These are phyloP conservation scores for Aurinia saxatilis DNA, from an alignment of 345 rosid genomes.

Conservation along the genomic window DNA sequence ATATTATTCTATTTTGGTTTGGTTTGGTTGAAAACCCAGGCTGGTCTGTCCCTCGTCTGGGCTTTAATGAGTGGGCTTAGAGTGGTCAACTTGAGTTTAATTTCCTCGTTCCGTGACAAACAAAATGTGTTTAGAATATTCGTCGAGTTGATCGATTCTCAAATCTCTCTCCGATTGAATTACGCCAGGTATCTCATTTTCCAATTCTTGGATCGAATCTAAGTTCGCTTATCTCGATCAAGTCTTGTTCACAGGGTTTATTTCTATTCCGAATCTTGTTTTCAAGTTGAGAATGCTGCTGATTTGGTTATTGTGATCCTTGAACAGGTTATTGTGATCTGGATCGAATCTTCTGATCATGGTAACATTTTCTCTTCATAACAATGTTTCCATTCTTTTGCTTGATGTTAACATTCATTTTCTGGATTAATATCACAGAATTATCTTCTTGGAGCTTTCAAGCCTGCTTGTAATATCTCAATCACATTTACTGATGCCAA, in stretches of 20 bases:
- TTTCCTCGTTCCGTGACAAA: neutral
- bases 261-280: neutral
- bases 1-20: too few relatives aligned
- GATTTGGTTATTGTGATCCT: neutral
- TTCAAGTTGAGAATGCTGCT: constrained; percentile 7
- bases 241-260: too few relatives aligned
- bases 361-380: constrained; percentile 14
- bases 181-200: neutral
- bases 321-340: constrained; percentile 10
- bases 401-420: neutral
- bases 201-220: neutral
- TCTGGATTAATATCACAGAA: constrained; percentile 37
- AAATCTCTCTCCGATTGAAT: neutral
- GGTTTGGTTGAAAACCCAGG: too few relatives aligned
- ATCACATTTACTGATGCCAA: constrained; percentile 73
- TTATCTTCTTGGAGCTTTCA: constrained; percentile 93
- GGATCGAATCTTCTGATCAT: constrained; percentile 21
- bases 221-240: neutral
- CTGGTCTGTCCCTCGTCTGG: neutral
- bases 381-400: neutral
- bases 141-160: constrained; percentile 21
- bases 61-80: neutral
- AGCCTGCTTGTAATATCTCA: constrained; percentile 76
- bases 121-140: constrained; percentile 18
- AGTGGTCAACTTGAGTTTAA: constrained; percentile 1